These are phyloP conservation scores for Garcia nutans DNA, from an alignment of 345 rosid genomes.

Conservation along the genomic window DNA sequence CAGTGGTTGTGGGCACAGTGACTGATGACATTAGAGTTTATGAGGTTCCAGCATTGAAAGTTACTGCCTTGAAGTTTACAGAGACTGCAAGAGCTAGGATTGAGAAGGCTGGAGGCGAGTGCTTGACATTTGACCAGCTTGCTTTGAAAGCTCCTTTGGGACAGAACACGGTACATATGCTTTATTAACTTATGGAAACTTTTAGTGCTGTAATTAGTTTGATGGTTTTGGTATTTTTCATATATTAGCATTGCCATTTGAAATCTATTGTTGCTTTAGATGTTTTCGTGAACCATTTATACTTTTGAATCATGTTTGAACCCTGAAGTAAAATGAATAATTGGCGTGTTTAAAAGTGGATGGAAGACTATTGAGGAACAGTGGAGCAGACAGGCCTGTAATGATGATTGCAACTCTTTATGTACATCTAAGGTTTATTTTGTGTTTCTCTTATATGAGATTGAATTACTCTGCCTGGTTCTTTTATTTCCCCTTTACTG, in stretches of 20 bases:
- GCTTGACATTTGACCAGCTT: conserved; percentile 89
- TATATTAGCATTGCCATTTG: background rate
- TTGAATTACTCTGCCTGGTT: too few species aligned
- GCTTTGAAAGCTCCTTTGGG: conserved; percentile 93
- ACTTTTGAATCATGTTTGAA: too few species aligned
- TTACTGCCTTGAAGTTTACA: conserved; percentile 80
- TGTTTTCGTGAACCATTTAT: background rate
- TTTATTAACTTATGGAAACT: too few species aligned
- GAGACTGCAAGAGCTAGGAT: conserved; percentile 92
- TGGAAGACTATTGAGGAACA: background rate
- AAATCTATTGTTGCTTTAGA: background rate
- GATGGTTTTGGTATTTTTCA: background rate
- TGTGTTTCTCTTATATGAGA: too few species aligned
- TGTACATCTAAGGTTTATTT: conserved; percentile 20
- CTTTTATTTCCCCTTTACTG: too few species aligned
- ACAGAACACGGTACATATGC: conserved; percentile 71
- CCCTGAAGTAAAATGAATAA: too few species aligned
- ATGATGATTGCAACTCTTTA: conserved; percentile 22
- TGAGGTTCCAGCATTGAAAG: conserved; percentile 75
- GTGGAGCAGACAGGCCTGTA: conserved; percentile 28
- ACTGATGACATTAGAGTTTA: conserved; percentile 83
- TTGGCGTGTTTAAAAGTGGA: too few species aligned
- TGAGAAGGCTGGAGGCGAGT: conserved; percentile 95
- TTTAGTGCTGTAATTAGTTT: background rate
- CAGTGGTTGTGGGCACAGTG: conserved; percentile 74